These are phyloP conservation scores for Boletellus emodensis DNA, from an alignment of 768 basidiomycete species.

Conservation along the genomic window DNA sequence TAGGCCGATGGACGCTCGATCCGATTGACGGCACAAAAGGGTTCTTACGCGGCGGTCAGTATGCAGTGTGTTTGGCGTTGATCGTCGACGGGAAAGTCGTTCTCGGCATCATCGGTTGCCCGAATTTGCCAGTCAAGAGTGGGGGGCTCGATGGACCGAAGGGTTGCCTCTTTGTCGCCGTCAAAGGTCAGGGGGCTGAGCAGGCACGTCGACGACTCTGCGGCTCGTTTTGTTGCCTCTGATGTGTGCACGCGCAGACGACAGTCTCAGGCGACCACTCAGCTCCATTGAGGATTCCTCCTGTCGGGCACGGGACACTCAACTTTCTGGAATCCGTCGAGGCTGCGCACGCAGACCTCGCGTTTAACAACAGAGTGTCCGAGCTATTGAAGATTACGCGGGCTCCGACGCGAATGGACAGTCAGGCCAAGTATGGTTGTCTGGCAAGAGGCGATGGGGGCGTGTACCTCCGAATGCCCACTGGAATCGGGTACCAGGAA, in stretches of 20 bases:
- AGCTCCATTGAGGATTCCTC: constrained; percentile 46
- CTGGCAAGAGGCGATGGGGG: constrained; percentile 84
- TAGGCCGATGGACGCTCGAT: constrained; percentile 85
- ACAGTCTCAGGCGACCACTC: constrained; percentile 50
- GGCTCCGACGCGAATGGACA: constrained; percentile 82
- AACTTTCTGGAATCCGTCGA: constrained; percentile 91
- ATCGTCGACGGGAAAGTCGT: constrained; percentile 75
- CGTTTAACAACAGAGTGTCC: constrained; percentile 74
- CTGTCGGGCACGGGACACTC: constrained; percentile 42
- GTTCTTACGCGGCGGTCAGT: constrained; percentile 89
- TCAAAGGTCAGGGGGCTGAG: constrained; percentile 80
- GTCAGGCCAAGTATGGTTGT: constrained; percentile 91
- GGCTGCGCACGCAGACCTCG: constrained; percentile 85
- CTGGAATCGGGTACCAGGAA: constrained; percentile 74
- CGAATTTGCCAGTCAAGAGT: constrained; percentile 71
- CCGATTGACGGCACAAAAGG: constrained; percentile 94
- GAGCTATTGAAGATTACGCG: constrained; percentile 60
- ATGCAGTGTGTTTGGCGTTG: constrained; percentile 86
- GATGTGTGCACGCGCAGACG: constrained; percentile 34
- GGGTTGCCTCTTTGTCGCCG: constrained; percentile 83
- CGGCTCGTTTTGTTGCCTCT: background rate
- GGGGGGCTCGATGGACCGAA: constrained; percentile 52
- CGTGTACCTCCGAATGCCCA: constrained; percentile 77
- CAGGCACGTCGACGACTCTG: constrained; percentile 41
- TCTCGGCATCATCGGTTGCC: constrained; percentile 87